phyloP scores from a whole-genome alignment of 495 filamentous ascomycete genomes.

The Aspergillus homomorphus region DNA sequence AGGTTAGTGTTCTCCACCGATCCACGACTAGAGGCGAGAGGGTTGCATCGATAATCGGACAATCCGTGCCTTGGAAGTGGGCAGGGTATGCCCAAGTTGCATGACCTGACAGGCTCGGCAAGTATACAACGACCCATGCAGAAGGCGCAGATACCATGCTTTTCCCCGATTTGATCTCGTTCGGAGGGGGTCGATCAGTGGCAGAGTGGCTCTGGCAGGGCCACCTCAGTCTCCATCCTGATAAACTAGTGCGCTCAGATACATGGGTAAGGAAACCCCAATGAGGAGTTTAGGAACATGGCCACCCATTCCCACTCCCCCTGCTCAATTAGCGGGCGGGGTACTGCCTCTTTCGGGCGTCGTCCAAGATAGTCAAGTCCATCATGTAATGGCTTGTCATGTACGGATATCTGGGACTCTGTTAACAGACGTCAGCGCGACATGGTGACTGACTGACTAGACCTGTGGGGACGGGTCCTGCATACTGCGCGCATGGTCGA shows the following conservation, averaged over 20 bases:
- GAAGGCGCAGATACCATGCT: constrained; percentile 14
- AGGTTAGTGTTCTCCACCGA: constrained; percentile 17
- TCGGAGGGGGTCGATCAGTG: constrained; percentile 8
- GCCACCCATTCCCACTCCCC: constrained; percentile 3
- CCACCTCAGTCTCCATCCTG: constrained; percentile 13
- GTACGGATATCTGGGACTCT: constrained; percentile 1
- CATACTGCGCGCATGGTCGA: neutral
- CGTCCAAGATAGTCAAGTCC: neutral
- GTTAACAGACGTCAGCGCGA: constrained; percentile 13
- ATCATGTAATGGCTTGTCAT: constrained; percentile 10
- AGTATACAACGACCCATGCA: constrained; percentile 10
- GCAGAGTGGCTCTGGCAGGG: constrained; percentile 8
- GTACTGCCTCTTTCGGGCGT: neutral
- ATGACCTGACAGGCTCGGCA: constrained; percentile 12
- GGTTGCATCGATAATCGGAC: constrained; percentile 9
- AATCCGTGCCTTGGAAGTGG: constrained; percentile 12
- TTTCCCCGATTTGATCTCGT: constrained; percentile 13
- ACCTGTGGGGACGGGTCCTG: neutral
- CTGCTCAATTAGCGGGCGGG: constrained; percentile 11
- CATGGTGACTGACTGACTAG: constrained; percentile 2
- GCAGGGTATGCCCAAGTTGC: constrained; percentile 6
- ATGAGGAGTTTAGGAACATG: constrained; percentile 8
- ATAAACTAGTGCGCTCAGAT: constrained; percentile 14
- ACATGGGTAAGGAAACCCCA: constrained; percentile 13
- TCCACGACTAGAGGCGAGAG: constrained; percentile 8